These are phyloP conservation scores for Chytriomyces sp. DNA, from an alignment of 192 early-diverging fungal species.

Conservation along the genomic window DNA sequence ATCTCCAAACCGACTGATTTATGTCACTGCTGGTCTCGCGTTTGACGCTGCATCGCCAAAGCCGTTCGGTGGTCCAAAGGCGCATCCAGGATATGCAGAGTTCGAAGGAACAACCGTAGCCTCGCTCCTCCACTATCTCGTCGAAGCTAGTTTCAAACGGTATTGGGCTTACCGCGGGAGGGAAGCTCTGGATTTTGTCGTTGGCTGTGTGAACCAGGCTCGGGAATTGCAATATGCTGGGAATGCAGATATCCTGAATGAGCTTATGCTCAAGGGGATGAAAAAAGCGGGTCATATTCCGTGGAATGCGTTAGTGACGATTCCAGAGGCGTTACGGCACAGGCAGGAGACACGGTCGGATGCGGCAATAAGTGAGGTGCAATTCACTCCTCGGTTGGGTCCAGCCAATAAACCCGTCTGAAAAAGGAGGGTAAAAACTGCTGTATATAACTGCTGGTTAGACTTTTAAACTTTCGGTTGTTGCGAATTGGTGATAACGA, in stretches of 20 bases:
- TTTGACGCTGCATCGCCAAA: constrained; percentile 7
- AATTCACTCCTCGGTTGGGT: no score
- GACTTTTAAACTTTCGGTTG: no score
- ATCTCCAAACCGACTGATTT: constrained; percentile 9
- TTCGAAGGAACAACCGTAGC: background rate
- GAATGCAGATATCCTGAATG: background rate
- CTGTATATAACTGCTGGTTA: no score
- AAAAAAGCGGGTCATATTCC: constrained; percentile 3
- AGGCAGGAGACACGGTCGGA: no score
- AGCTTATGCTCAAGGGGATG: constrained; percentile 19
- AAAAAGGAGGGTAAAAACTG: no score
- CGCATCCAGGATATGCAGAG: background rate
- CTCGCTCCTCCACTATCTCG: constrained; percentile 5
- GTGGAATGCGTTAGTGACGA: background rate
- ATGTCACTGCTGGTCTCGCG: background rate
- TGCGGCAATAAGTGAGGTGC: no score
- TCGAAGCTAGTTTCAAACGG: background rate
- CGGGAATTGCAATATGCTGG: background rate
- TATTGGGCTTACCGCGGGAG: constrained; percentile 1
- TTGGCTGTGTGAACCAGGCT: background rate
- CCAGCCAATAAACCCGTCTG: no score
- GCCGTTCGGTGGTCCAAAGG: constrained; percentile 9
- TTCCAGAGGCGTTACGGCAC: background rate
- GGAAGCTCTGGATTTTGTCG: background rate
- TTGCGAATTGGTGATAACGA: no score